phyloP scores from a whole-genome alignment of 257 asterid species.

The Rehmannia glutinosa region DNA sequence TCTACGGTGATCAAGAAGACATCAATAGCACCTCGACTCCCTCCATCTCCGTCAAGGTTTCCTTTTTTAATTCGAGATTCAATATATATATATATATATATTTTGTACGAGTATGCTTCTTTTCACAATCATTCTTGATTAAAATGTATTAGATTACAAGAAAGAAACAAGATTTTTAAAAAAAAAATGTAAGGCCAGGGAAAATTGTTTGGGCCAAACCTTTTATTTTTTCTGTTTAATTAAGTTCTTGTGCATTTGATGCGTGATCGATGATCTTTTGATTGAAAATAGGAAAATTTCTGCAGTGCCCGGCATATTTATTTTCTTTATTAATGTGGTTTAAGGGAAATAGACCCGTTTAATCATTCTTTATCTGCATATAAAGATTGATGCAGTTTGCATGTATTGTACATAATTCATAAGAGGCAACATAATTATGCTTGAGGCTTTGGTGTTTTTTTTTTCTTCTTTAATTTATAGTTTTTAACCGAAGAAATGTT shows the following conservation, averaged over 20 bases:
- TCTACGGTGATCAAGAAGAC: constrained; percentile 33
- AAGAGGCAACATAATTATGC: not conserved
- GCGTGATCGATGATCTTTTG: not conserved
- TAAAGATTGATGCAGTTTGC: too few relatives aligned
- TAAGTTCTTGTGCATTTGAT: not conserved
- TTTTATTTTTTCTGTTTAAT: not conserved
- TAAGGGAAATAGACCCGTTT: too few relatives aligned
- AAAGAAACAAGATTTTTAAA: too few relatives aligned
- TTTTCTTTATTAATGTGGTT: too few relatives aligned
- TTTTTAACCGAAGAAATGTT: not conserved
- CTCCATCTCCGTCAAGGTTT: constrained; percentile 56
- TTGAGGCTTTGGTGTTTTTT: not conserved
- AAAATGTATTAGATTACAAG: not conserved
- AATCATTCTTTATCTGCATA: too few relatives aligned
- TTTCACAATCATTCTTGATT: too few relatives aligned
- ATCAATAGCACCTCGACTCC: constrained; percentile 28
- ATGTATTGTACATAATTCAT: not conserved
- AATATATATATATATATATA: too few relatives aligned
- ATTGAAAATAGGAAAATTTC: not conserved
- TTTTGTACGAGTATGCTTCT: too few relatives aligned
- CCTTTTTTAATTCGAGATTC: not conserved
- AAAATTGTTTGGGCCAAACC: not conserved
- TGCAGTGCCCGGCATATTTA: not conserved
- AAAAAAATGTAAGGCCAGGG: too few relatives aligned
- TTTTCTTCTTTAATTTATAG: too few relatives aligned